These are phyloP conservation scores for Neophaeococcomyces mojaviensis DNA, from an alignment of 2,329 filamentous ascomycete species.

Conservation along the genomic window DNA sequence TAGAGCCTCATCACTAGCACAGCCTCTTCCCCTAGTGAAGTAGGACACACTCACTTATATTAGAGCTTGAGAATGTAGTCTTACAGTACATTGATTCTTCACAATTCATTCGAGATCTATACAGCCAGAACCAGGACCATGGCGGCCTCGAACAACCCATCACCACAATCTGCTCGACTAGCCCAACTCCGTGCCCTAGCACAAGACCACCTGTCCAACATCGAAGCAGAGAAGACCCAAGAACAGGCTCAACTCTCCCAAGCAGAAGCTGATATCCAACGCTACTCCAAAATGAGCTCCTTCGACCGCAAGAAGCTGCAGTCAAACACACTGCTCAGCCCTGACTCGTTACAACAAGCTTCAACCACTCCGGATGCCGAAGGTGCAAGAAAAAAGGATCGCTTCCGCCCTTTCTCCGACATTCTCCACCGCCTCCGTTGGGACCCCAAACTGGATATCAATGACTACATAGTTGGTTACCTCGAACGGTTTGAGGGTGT, in stretches of 20 bases:
- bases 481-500: slow-evolving; percentile 46
- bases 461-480: slow-evolving; percentile 46
- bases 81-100: background rate
- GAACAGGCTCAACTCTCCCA: background rate
- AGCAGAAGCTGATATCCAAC: slow-evolving; percentile 5
- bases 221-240: slow-evolving; percentile 4
- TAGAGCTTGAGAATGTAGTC: background rate
- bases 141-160: background rate
- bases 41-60: background rate
- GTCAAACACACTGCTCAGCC: background rate
- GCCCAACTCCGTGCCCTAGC: slow-evolving; percentile 6
- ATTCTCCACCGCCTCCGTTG: slow-evolving; percentile 44
- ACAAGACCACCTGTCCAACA: slow-evolving; percentile 3
- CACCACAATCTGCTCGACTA: slow-evolving; percentile 1
- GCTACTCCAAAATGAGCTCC: slow-evolving; percentile 4
- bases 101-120: background rate
- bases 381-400: background rate
- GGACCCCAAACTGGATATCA: slow-evolving; percentile 39
- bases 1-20: background rate
- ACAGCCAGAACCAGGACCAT: background rate
- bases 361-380: background rate
- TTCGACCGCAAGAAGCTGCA: slow-evolving; percentile 7
- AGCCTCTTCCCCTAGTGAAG: background rate
- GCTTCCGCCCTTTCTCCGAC: slow-evolving; percentile 24
- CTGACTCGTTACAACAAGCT: background rate